phyloP scores from a whole-genome alignment of 2,329 filamentous ascomycete genomes.

The Botrytis galanthina region DNA sequence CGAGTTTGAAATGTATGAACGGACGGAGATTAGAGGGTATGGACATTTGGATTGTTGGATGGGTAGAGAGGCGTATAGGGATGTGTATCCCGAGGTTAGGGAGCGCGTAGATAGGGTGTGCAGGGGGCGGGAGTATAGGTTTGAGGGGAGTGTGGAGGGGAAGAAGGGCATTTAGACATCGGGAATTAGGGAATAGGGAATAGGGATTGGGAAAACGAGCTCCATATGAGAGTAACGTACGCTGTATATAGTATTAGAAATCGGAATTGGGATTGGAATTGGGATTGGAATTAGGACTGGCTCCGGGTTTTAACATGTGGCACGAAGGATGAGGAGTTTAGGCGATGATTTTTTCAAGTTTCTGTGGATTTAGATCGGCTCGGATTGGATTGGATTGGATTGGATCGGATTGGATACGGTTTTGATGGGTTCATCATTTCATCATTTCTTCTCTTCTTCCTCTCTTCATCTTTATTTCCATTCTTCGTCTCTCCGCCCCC shows the following conservation, averaged over 20 bases:
- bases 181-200: neutral
- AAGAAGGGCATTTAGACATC: neutral
- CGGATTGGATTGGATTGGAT: neutral
- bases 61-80: conserved; percentile 56
- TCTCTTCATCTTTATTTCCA: rapidly evolving
- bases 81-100: conserved; percentile 56
- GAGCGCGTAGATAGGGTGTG: conserved; percentile 54
- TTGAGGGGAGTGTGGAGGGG: conserved; percentile 25
- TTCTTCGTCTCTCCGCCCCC: no score
- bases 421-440: neutral
- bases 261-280: neutral
- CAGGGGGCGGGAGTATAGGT: conserved; percentile 33
- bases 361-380: neutral
- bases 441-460: neutral
- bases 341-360: neutral
- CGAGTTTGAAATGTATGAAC: conserved; percentile 45
- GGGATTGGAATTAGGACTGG: neutral
- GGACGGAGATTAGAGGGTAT: conserved; percentile 55
- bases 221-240: neutral
- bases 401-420: neutral
- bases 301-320: no score
- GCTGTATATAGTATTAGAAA: neutral
- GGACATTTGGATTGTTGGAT: conserved; percentile 63
- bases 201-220: neutral
- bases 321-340: neutral